These are phyloP conservation scores for Ophiocordyceps polyrhachis-furcata DNA, from an alignment of 2,329 filamentous ascomycete genomes.

Conservation along the genomic window DNA sequence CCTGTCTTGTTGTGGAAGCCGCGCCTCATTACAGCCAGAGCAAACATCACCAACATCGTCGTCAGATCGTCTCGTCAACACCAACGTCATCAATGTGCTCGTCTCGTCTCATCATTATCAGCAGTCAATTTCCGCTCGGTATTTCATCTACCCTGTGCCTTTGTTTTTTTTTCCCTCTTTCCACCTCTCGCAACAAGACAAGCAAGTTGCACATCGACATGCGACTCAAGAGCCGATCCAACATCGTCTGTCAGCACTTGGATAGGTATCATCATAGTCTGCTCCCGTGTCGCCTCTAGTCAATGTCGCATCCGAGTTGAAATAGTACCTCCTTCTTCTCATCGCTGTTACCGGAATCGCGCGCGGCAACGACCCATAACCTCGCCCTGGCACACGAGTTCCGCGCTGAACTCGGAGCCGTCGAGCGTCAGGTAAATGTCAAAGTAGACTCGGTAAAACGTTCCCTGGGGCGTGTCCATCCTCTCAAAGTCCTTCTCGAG, in stretches of 20 bases:
- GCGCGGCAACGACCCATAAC: conserved; percentile 96
- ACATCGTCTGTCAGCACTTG: not conserved
- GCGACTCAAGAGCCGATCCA: not conserved
- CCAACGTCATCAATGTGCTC: no score
- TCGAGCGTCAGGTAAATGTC: conserved; percentile 84
- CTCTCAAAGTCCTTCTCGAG: conserved; percentile 98
- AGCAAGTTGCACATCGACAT: not conserved
- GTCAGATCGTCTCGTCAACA: no score
- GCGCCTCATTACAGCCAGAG: no score
- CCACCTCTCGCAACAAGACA: not conserved
- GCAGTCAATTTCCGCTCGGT: no score
- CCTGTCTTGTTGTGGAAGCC: no score
- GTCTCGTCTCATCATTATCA: no score
- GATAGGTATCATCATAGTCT: conserved; percentile 1
- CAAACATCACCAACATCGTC: no score
- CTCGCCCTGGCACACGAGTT: conserved; percentile 96
- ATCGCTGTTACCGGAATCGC: conserved; percentile 45
- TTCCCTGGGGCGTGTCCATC: conserved; percentile 96
- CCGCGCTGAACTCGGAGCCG: conserved; percentile 93
- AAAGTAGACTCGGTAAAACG: conserved; percentile 73
- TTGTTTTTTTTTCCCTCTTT: no score
- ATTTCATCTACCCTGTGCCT: no score
- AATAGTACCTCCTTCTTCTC: not conserved
- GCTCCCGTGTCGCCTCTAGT: conserved; percentile 1
- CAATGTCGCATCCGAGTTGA: not conserved